These are phyloP conservation scores for Gryganskiella cystojenkinii DNA, from an alignment of 192 early-diverging fungal genomes.

Conservation along the genomic window DNA sequence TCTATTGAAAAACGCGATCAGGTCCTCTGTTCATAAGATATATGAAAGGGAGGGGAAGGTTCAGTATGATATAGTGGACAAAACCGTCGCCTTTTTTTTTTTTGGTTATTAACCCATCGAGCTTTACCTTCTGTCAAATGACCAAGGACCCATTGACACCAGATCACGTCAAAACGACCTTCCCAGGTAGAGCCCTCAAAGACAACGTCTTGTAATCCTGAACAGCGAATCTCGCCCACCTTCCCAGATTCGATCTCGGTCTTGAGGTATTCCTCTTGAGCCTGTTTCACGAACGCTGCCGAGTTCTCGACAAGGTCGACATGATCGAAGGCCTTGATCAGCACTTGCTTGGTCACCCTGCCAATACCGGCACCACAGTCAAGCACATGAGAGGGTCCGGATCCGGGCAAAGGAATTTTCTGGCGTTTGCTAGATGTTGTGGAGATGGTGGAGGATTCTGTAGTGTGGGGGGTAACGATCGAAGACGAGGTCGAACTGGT, in stretches of 20 bases:
- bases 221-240: constrained; percentile 74
- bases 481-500: constrained; percentile 8
- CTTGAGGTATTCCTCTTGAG: constrained; percentile 67
- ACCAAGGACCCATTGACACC: constrained; percentile 98
- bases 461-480: constrained; percentile 30
- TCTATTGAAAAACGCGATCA: constrained; percentile 83
- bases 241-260: constrained; percentile 64
- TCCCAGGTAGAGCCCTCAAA: constrained; percentile 73
- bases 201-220: constrained; percentile 77
- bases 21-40: constrained; percentile 65
- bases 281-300: constrained; percentile 79
- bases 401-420: constrained; percentile 36
- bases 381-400: constrained; percentile 56
- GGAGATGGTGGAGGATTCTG: constrained; percentile 21
- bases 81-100: too few species aligned
- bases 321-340: constrained; percentile 80
- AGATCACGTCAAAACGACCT: constrained; percentile 90
- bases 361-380: constrained; percentile 98
- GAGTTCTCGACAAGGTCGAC: constrained; percentile 95
- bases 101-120: too few species aligned
- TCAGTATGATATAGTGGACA: neutral
- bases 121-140: constrained; percentile 88
- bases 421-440: constrained; percentile 19
- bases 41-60: neutral
- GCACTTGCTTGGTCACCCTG: constrained; percentile 87